A percentile compares a stretch with the other conserved stretches of the same genome.
Conservation (phyloP, 1,139 yeast species). For the Pichia terricola region DNA sequence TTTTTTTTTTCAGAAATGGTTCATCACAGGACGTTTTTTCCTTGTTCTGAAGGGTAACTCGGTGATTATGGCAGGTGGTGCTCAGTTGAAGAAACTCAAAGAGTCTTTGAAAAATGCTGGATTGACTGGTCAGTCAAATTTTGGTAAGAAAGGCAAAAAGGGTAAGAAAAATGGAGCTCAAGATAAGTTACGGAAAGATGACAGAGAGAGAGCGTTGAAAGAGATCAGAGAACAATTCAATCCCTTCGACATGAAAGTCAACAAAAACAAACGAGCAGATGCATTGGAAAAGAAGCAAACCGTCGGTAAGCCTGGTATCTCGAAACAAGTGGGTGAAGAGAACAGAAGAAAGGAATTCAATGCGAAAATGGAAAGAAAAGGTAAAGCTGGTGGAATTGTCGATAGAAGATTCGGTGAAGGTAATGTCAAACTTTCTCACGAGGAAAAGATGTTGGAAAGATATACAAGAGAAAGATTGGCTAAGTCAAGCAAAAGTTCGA, state of each 20-base stretch:
- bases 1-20: not conserved
- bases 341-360: slow-evolving; percentile 62
- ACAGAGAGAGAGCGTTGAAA: slow-evolving; percentile 43
- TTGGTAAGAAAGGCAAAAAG: slow-evolving; percentile 41
- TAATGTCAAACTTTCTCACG: slow-evolving; percentile 60
- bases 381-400: slow-evolving; percentile 66
- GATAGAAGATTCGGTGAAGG: slow-evolving; percentile 94
- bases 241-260: slow-evolving; percentile 75
- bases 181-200: slow-evolving; percentile 63
- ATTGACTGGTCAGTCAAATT: slow-evolving; percentile 70
- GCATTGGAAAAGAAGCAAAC: slow-evolving; percentile 48
- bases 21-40: too few species aligned
- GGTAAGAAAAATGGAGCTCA: slow-evolving; percentile 37
- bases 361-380: slow-evolving; percentile 47
- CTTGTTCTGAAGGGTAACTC: too few species aligned
- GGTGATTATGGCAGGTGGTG: slow-evolving; percentile 37
- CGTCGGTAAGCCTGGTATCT: slow-evolving; percentile 61
- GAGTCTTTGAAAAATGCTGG: slow-evolving; percentile 41
- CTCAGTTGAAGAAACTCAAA: slow-evolving; percentile 76
- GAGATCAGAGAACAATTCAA: slow-evolving; percentile 76
- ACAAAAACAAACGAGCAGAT: slow-evolving; percentile 60
- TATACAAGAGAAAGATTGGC: slow-evolving; percentile 79
- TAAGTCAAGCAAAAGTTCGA: slow-evolving; percentile 40
- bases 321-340: slow-evolving; percentile 72
- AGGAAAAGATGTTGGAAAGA: slow-evolving; percentile 92